Base-by-base conservation (phyloP, 2,329 filamentous ascomycete genomes). In the Aspergillus phoenicis region DNA sequence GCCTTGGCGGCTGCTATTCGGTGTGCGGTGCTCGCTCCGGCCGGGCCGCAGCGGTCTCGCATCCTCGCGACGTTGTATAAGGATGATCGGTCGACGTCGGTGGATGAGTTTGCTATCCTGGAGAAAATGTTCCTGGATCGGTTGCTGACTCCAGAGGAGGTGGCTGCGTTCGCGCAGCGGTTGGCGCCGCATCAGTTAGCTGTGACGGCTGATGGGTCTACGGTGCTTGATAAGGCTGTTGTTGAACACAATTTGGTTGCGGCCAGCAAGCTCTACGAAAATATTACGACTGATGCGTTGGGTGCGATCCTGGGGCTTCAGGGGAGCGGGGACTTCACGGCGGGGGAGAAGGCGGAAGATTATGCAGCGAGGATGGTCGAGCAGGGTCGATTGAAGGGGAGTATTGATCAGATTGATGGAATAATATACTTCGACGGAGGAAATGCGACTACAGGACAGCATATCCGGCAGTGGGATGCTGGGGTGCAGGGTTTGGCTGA, bases 81-180 rank as follows among this genome's bases (percentile, higher is more conserved):
- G 77, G 95, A 99, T 76, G 95, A 98, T 66, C 87, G 95, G 30
- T 85, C 91, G 0, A 81, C 83, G 3, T 85, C 88, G 53, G 85
- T 95, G 2, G 86, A 89, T 33, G 91, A 98, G 78, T 94, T 90
- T 72, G 83, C 87, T 52, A 97, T 99, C 57, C 81, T 99, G 13
- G 95, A 98, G 81, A 98, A 98, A 82, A 98, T 99, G 87, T 97
- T 96, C 76, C 84, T 98, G 52, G 92, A 98, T 76, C 87, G 93
- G 5, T 82, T 99, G 3, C 83, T 99, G 52, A 86, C 87, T 0
- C 87, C 89, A 0, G 85, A 83, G n/a, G 95, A 99, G 78, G 92
- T 97, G 45, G 87, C 88, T 39, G 88, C 91, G 58, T 99, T 99
- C 72, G 90, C 93, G 0, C 83, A 90, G 68, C 89, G 88, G 55